phyloP scores from a whole-genome alignment of 1,284 basidiomycete genomes.

The Porodaedalea pini region DNA sequence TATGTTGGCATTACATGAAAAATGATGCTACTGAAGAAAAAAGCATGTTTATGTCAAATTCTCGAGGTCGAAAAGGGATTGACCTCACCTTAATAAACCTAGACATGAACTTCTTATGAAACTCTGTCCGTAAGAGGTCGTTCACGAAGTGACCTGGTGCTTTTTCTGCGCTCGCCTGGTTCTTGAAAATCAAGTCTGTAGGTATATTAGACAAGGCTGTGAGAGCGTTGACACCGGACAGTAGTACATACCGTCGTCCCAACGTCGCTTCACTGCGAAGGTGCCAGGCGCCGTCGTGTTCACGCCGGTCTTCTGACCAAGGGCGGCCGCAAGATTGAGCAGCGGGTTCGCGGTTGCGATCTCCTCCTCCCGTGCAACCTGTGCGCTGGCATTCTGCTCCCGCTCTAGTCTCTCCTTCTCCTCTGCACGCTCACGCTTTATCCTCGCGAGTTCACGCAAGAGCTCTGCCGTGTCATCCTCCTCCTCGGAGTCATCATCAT shows the following conservation, averaged over 20 bases:
- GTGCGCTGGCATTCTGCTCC: conserved; percentile 65
- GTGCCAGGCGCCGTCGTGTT: conserved; percentile 77
- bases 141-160: conserved; percentile 84
- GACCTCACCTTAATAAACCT: conserved; percentile 68
- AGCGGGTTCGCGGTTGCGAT: conserved; percentile 85
- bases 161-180: conserved; percentile 77
- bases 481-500: conserved; percentile 54
- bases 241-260: conserved; percentile 84
- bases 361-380: conserved; percentile 71
- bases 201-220: conserved; percentile 11
- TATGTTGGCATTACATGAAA: neutral
- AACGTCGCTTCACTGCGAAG: conserved; percentile 88
- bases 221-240: neutral
- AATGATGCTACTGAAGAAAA: neutral
- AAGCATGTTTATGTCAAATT: neutral
- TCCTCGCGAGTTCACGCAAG: conserved; percentile 90
- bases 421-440: conserved; percentile 90
- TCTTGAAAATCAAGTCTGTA: conserved; percentile 93
- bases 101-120: conserved; percentile 82
- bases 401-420: conserved; percentile 83
- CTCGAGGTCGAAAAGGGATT: neutral
- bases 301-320: conserved; percentile 66
- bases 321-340: conserved; percentile 83
- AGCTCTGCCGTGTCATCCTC: conserved; percentile 91
- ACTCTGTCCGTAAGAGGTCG: conserved; percentile 87